Conservation (phyloP, 2,329 filamentous ascomycete genomes). For the Colletotrichum tanaceti region DNA sequence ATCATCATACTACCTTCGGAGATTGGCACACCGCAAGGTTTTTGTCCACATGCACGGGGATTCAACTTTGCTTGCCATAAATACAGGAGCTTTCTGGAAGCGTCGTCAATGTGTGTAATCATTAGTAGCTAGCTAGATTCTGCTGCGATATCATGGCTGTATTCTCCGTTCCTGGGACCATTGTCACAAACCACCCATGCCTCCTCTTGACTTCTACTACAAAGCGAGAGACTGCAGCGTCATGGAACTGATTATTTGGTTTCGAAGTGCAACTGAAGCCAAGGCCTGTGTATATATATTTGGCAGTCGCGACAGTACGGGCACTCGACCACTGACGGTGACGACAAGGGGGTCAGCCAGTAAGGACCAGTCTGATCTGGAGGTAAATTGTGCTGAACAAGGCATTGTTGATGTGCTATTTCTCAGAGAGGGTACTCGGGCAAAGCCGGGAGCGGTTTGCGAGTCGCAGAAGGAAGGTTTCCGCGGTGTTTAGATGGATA, state of each 20-base stretch:
- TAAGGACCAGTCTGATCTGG: not conserved
- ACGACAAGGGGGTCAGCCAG: no score
- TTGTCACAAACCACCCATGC: not conserved
- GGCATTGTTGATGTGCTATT: not conserved
- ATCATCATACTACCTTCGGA: not conserved
- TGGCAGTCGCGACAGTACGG: not conserved
- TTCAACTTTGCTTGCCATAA: constrained; percentile 36
- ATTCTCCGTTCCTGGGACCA: not conserved
- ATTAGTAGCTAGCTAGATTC: constrained; percentile 35
- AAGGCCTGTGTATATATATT: no score
- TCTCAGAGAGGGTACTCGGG: constrained; percentile 47
- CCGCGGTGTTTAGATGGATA: constrained; percentile 31
- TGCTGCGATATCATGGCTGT: constrained; percentile 31
- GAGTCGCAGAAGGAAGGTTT: constrained; percentile 39
- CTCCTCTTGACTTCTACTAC: not conserved
- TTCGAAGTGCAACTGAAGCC: not conserved
- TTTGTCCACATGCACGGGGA: constrained; percentile 17
- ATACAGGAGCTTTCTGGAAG: constrained; percentile 37
- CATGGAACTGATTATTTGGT: no score
- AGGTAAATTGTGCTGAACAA: not conserved
- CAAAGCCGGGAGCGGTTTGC: constrained; percentile 58
- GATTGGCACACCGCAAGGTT: constrained; percentile 12
- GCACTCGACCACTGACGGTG: not conserved
- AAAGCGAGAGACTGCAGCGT: not conserved
- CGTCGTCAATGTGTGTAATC: constrained; percentile 34